Base-by-base conservation (phyloP, 140 eudicot species). In the Cichorium intybus region DNA sequence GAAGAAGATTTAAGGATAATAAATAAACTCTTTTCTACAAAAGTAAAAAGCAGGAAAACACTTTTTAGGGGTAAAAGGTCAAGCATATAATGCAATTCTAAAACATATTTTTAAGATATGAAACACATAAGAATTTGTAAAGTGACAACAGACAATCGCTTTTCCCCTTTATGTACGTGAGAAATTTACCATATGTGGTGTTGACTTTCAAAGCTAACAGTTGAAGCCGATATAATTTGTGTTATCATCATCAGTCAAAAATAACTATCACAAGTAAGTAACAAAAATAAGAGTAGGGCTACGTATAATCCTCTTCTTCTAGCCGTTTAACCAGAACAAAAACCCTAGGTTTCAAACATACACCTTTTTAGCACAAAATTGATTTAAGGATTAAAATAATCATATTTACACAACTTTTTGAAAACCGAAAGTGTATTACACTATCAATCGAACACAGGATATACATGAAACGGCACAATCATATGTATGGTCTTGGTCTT, bases 51-150 rank as follows among this genome's bases (percentile, higher is more conserved):
- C n/a, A n/a, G n/a, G n/a, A 29, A 33, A 47, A 29, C 16, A 1
- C 10, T 29, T 64, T 26, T 27, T 9, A 20, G n/a, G 56, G 41
- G 27, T 16, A 63, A 17, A 46, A 7, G 2, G 50, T 35, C 18
- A 35, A 56, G n/a, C 28, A 23, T 10, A 21, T 51, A 50, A 66
- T 29, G 51, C 49, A 57, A 18, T 46, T 57, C 66, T 57, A 29
- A 27, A 10, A 37, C 31, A 54, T 54, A 37, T 54, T 37, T 37
- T 37, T 21, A 52, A 35, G 23, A 37, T 20, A 26, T 27, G 23
- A 27, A n/a, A n/a, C n/a, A n/a, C n/a, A n/a, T n/a, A n/a, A n/a
- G n/a, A 70, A 46, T 45, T 59, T 66, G 41, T 47, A 28, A 51
- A n/a, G 52, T 8, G 17, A 60, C 6, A 29, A 5, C 54, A 31